A percentile compares a stretch with the other conserved stretches of the same genome.
Conservation (phyloP, 208 protist genomes). For the Acanthamoeba castellanii region DNA sequence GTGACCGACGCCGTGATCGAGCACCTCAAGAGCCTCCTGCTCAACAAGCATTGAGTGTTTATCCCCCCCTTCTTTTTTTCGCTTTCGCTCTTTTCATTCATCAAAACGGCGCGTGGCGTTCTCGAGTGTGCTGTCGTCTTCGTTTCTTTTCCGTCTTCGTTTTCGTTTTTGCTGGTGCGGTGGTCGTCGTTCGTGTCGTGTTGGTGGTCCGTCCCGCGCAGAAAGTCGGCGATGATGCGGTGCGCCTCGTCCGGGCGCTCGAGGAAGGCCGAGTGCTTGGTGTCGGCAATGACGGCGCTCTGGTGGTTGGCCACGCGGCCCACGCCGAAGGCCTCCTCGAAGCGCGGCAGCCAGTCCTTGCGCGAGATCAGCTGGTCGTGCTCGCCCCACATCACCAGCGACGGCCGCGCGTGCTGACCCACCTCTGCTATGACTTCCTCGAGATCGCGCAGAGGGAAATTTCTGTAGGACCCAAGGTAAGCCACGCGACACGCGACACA, state of each 20-base stretch:
- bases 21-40: slow-evolving; percentile 3
- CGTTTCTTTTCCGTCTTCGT: no score
- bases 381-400: slow-evolving; percentile 29
- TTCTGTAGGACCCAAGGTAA: not conserved
- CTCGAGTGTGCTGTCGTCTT: no score
- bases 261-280: slow-evolving; percentile 40
- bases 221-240: slow-evolving; percentile 17
- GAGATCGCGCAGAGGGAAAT: not conserved
- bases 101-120: not conserved
- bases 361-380: slow-evolving; percentile 10
- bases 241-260: not conserved
- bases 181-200: not conserved
- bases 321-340: slow-evolving; percentile 43
- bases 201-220: not conserved
- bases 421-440: not conserved
- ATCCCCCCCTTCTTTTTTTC: not conserved
- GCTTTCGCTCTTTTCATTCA: no score
- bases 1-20: slow-evolving; percentile 44
- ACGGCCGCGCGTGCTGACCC: not conserved
- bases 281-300: slow-evolving; percentile 5
- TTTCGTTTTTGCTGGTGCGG: no score
- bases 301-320: not conserved
- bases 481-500: not conserved
- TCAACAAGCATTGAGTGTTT: slow-evolving; percentile 29
- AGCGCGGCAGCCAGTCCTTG: not conserved